These are phyloP conservation scores for Mycena chlorophos DNA, from an alignment of 768 basidiomycete species.

Conservation along the genomic window DNA sequence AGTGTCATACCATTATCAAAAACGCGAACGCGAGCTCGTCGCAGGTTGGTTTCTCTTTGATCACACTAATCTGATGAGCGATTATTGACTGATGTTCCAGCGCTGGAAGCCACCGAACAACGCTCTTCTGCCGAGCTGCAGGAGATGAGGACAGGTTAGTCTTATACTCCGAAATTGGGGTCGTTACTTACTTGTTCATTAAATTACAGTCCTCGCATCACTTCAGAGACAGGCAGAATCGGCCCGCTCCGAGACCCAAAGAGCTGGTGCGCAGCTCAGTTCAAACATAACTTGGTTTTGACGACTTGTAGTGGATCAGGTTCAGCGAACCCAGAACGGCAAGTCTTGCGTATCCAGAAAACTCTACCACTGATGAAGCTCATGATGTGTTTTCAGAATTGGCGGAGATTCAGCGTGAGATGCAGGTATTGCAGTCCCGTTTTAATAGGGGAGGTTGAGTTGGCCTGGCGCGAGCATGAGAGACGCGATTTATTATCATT, in stretches of 20 bases:
- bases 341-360: neutral
- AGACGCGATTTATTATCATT: too few relatives aligned
- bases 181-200: neutral
- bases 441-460: neutral
- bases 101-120: constrained; percentile 11
- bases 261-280: constrained; percentile 2
- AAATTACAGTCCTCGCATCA: neutral
- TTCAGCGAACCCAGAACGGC: neutral
- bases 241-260: constrained; percentile 3
- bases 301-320: neutral
- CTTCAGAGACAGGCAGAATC: constrained; percentile 9
- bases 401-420: neutral
- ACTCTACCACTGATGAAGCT: neutral
- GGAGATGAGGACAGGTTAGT: constrained; percentile 12
- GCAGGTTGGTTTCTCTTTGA: constrained; percentile 1
- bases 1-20: constrained; percentile 20
- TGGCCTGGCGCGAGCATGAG: neutral
- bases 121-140: constrained; percentile 13
- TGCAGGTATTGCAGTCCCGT: neutral
- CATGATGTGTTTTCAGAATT: neutral
- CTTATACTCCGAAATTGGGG: neutral
- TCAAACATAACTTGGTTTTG: neutral
- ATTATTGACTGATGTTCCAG: neutral
- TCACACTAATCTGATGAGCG: neutral
- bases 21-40: constrained; percentile 14